Base-by-base conservation (phyloP, 2,329 filamentous ascomycete species). In the Fusarium sp. region DNA sequence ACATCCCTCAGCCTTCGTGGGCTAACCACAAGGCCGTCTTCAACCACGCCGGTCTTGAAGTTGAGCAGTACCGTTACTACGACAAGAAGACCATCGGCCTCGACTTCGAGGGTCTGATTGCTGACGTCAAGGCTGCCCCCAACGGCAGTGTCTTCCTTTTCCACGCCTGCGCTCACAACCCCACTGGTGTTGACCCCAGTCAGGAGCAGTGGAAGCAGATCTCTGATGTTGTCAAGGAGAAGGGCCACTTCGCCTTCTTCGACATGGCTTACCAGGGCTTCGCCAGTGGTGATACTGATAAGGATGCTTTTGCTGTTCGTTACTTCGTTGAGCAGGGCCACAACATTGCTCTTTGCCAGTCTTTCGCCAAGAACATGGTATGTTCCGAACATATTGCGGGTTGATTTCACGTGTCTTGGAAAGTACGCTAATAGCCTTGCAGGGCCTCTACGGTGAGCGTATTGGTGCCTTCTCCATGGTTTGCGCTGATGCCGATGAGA, bases 191-290 rank as follows among this genome's bases (percentile, higher is more conserved):
- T 76, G 95, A 98, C 83, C 96, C 95, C 36, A 97, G 92, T 41
- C 83, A 89, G 76, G 91, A 93, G 80, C 95, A 98, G 85, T 98
- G 95, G 95, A 89, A 89, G 82, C 86, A 95, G 84, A 96, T 99
- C 80, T 93, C 92, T 81, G 84, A 91, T 65, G 92, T 91, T 66
- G 89, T 97, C 81, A 97, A 97, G 88, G 87, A 89, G 79, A 89
- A 92, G 80, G 90, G 87, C 51, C 95, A 98, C 87, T 97, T 91
- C 80, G 90, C 93, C 76, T 97, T 99, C 89, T 99, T 98, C 84
- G 95, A 98, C 82, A 97, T 97, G 94, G 95, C 95, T 70, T 99
- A 99, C 87, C 95, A 99, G 84, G 95, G 95, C 75, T 98, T 99
- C 78, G 95, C 95, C 75, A 96, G 91, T 70, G 95, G 95, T 74